Evolutionary conservation across 345 rosid genomes (phyloP), one percentile per base, ranked within the genome.

Genomic region (Cardamine occulta): DNA sequence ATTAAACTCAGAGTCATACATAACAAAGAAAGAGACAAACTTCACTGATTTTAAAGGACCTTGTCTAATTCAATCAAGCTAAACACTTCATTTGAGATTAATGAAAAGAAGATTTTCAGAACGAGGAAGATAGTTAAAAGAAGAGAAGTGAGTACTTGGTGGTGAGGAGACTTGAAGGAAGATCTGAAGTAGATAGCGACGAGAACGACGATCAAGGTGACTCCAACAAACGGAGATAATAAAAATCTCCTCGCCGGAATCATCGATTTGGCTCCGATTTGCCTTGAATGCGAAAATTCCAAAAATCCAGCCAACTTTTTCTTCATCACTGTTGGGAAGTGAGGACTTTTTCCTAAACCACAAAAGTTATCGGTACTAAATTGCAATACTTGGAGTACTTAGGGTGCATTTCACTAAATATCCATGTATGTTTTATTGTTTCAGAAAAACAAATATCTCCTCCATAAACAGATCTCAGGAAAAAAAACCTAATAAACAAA

Each of bases 101-200:
- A 12, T 11, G 11, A 49, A 12, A 31, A 55, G 3, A 4, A 39
- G 32, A 15, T 14, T 34, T 67, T 21, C 58, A 48, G 72, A 67
- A 8, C 1, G 32, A 2, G 15, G 74, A 47, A 49, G 37, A 7
- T 29, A 61, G 53, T 17, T 1, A 7, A 7, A 48, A 47, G 37
- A 66, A 60, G 40, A 65, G 31, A 55, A 72, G 63, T 35, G 73
- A 34, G 47, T 62, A 85, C 89, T 88, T 86, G 84, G 18, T 67
- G 68, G 45, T 84, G 73, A 52, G 68, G 65, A 59, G 72, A 42
- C 54, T 80, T 82, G 68, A 76, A 66, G 29, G 82, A 73, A 74
- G 73, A 83, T 80, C 82, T 87, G 68, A 80, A 44, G 65, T 80
- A 57, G 56, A 89, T 32, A 21, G 95, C 90, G 5, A 84, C 21